These are phyloP conservation scores for Syzygium grande DNA, from an alignment of 345 rosid genomes.

Conservation along the genomic window DNA sequence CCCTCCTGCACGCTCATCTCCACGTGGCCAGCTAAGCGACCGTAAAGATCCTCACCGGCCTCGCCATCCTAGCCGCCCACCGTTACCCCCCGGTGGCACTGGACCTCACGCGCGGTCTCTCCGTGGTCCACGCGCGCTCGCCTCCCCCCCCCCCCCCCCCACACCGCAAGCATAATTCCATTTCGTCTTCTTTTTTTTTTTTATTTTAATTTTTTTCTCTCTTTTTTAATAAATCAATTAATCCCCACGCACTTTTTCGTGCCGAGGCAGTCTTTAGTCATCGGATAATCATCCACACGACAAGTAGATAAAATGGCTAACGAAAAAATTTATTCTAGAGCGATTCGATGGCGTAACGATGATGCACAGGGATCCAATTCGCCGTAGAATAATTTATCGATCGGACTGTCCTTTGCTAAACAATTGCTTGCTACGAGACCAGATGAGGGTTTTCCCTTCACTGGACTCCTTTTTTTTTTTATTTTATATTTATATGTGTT, in stretches of 20 bases:
- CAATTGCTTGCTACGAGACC: neutral
- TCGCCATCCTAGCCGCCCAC: neutral
- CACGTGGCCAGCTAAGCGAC: neutral
- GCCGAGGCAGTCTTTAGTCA: neutral
- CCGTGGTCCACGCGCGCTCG: neutral
- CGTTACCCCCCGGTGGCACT: neutral
- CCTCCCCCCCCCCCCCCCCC: neutral
- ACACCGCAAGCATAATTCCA: neutral
- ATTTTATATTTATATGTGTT: no score
- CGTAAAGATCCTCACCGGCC: neutral
- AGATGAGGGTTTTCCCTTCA: neutral
- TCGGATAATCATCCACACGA: neutral
- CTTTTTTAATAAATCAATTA: neutral
- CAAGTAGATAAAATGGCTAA: neutral
- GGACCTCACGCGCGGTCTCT: neutral
- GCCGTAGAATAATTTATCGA: neutral
- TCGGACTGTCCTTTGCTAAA: fast-evolving
- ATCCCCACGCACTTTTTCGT: neutral
- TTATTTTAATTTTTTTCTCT: fast-evolving
- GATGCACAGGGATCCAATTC: neutral
- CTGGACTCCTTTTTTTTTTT: neutral
- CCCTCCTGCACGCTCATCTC: neutral
- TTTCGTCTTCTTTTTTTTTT: neutral
- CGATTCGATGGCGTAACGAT: neutral
- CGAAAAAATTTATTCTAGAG: neutral